Base-by-base conservation (phyloP, 331 rosid species). In the Spiraea crenata region DNA sequence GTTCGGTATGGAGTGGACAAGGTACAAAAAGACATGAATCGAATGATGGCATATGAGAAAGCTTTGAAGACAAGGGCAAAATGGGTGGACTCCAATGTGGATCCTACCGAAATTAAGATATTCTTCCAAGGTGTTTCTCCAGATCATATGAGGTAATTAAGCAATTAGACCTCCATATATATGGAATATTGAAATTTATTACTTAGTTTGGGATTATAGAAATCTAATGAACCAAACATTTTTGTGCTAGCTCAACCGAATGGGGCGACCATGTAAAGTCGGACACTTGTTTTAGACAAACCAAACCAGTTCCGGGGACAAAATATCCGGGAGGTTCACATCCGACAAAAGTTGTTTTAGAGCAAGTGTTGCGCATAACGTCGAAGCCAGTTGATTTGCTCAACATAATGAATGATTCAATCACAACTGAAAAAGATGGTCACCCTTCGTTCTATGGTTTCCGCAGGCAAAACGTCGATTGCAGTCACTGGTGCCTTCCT, bases 91-190 rank as follows among this genome's bases (percentile, higher is more conserved):
- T 9, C 46, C 17, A 87, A 71, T 50, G 56, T 88, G 55, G 80
- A 85, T 57, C 81, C 80, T n/a, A 51, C 14, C 3, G 69, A 57
- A 67, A 90, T 88, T 8, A 81, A 1, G 45, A 79, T 85, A 6
- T 74, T 87, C 78, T 85, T 90, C 65, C 96, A 84, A 74, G 93
- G 96, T 46, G 77, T 90, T 34, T 90, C 91, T 50, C 91, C 91
- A 0, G 93, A 90, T 70, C 96, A 90, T 76, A 4, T 15, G 4
- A 72, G 77, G 96, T 87, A 81, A 61, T 25, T 25, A 25, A 25
- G 83, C 31, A 40, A 59, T 34, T 34, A 17, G 19, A 17, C 10
- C 4, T 3, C 8, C 4, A 25, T 25, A 25, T 25, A 25, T 25
- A 25, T 25, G 31, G 31, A 25, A 25, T 25, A 25, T 25, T 25